These are phyloP conservation scores for Vitis riparia DNA, from an alignment of 164 flowering plant genomes.

Conservation along the genomic window DNA sequence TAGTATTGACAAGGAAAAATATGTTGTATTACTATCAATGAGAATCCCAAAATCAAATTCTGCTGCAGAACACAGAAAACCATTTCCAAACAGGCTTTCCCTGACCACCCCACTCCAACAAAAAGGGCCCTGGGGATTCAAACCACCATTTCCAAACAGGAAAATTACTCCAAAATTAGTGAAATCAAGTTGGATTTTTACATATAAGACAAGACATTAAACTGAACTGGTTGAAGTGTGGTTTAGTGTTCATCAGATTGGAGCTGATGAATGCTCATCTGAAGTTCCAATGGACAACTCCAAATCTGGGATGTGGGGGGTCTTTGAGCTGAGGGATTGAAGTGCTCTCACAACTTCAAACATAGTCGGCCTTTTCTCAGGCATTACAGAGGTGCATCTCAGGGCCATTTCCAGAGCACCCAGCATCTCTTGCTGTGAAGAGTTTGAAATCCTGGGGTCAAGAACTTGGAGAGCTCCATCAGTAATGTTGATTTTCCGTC, in stretches of 20 bases:
- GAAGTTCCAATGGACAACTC: conserved; percentile 13
- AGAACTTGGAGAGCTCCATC: conserved; percentile 62
- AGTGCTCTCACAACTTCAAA: conserved; percentile 59
- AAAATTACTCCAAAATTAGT: neutral
- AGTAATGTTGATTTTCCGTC: conserved; percentile 68
- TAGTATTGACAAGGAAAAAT: neutral
- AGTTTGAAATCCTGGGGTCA: conserved; percentile 49
- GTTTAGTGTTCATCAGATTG: conserved; percentile 8
- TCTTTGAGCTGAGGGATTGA: conserved; percentile 39
- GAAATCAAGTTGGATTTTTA: conserved; percentile 19
- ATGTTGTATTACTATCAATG: conserved; percentile 5
- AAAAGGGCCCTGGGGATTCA: too few species aligned
- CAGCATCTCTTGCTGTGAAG: conserved; percentile 51
- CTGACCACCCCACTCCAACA: neutral
- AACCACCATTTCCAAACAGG: neutral
- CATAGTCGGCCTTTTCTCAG: conserved; percentile 80
- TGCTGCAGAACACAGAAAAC: neutral
- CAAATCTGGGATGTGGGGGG: conserved; percentile 9
- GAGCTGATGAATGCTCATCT: conserved; percentile 13
- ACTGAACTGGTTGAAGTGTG: neutral
- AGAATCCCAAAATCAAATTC: conserved; percentile 8
- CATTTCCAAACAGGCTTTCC: neutral
- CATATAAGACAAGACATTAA: conserved; percentile 6
- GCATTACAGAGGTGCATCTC: conserved; percentile 66
- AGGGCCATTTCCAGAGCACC: conserved; percentile 71